Evolutionary conservation across 2,329 filamentous ascomycete genomes (phyloP).

Genomic region (Daldinia sp.): DNA sequence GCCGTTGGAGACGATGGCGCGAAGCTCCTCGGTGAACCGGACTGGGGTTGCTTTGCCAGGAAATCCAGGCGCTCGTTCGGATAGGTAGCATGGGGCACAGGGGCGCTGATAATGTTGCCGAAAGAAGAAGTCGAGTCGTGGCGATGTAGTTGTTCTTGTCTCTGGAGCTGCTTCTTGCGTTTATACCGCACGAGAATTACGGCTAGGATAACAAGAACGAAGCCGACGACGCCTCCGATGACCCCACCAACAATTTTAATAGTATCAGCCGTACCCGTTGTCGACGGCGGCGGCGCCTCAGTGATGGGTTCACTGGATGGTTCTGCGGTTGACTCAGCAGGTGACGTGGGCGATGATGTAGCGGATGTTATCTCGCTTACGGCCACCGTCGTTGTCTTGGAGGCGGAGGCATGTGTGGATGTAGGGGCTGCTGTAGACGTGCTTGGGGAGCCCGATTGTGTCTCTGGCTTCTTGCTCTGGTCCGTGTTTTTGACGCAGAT

Average conservation of each 20-base stretch:
- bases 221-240: constrained; percentile 39
- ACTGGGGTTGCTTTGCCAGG: constrained; percentile 36
- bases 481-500: constrained; percentile 63
- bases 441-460: constrained; percentile 8
- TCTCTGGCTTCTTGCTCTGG: constrained; percentile 51
- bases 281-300: constrained; percentile 23
- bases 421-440: constrained; percentile 16
- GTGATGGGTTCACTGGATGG: constrained; percentile 5
- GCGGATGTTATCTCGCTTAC: constrained; percentile 26
- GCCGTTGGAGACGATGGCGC: constrained; percentile 35
- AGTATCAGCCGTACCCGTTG: constrained; percentile 35
- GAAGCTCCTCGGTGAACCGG: constrained; percentile 24
- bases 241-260: constrained; percentile 46
- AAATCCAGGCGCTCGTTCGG: constrained; percentile 42
- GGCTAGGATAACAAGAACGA: constrained; percentile 30
- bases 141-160: constrained; percentile 12
- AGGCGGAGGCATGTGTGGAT: constrained; percentile 8
- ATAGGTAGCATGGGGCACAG: constrained; percentile 43
- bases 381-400: constrained; percentile 18
- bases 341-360: constrained; percentile 10
- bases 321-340: neutral
- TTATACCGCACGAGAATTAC: constrained; percentile 34
- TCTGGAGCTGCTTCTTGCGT: constrained; percentile 29
- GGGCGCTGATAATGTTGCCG: constrained; percentile 44
- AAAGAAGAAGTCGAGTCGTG: constrained; percentile 39